phyloP scores from a whole-genome alignment of 805 yeast species.

The Suhomyces sp. region DNA sequence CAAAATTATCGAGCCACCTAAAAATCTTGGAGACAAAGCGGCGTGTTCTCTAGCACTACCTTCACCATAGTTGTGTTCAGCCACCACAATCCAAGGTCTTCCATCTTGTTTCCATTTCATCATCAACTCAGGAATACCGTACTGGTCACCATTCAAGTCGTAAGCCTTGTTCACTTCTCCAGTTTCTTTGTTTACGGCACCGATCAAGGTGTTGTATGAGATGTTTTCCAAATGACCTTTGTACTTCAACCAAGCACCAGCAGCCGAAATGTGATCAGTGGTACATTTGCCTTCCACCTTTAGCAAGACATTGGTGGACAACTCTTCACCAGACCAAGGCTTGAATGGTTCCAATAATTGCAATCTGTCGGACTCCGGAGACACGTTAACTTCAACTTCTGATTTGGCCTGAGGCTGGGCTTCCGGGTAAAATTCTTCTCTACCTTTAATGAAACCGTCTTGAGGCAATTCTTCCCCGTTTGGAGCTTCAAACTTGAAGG shows the following conservation, averaged over 20 bases:
- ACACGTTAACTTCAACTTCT: slow-evolving; percentile 60
- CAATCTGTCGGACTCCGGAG: slow-evolving; percentile 87
- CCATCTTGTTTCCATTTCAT: slow-evolving; percentile 85
- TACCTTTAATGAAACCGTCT: slow-evolving; percentile 72
- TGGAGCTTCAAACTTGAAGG: slow-evolving; percentile 77
- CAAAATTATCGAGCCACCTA: slow-evolving; percentile 85
- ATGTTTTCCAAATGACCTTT: slow-evolving; percentile 97
- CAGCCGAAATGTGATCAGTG: slow-evolving; percentile 97
- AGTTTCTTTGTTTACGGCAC: slow-evolving; percentile 95
- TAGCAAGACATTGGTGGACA: slow-evolving; percentile 69
- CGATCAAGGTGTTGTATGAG: slow-evolving; percentile 90
- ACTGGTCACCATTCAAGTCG: slow-evolving; percentile 75
- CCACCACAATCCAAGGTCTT: slow-evolving; percentile 92
- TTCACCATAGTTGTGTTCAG: slow-evolving; percentile 99
- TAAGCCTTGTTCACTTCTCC: slow-evolving; percentile 91
- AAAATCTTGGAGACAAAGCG: slow-evolving; percentile 89
- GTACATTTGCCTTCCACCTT: slow-evolving; percentile 98
- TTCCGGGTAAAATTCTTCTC: slow-evolving; percentile 72
- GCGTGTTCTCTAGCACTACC: slow-evolving; percentile 99
- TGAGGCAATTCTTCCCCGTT: slow-evolving; percentile 81
- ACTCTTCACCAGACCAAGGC: slow-evolving; percentile 84
- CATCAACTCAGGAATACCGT: slow-evolving; percentile 94
- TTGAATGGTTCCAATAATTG: slow-evolving; percentile 87
- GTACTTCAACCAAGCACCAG: slow-evolving; percentile 98
- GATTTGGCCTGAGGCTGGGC: slow-evolving; percentile 63